These are phyloP conservation scores for Nepenthes gracilis DNA, from an alignment of 148 eudicot species.

Conservation along the genomic window DNA sequence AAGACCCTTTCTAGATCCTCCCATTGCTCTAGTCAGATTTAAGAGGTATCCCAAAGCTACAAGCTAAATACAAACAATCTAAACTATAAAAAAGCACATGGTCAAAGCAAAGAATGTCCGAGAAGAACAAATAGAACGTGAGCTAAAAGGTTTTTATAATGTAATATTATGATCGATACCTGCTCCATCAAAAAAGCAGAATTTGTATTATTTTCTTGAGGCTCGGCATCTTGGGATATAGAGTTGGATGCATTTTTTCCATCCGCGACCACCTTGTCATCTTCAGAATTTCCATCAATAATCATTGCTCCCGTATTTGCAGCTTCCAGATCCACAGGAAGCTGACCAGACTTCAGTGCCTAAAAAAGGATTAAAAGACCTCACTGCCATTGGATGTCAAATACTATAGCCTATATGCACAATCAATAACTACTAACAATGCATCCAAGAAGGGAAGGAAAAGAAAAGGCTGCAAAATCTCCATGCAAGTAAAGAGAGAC, in stretches of 20 bases:
- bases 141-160: no score
- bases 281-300: constrained; percentile 20
- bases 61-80: no score
- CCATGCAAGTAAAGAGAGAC: not conserved
- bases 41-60: no score
- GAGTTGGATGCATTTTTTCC: constrained; percentile 24
- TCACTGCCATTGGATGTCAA: not conserved
- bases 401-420: not conserved
- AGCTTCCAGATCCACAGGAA: constrained; percentile 71
- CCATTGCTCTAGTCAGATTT: no score
- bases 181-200: constrained; percentile 39
- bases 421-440: not conserved
- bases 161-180: no score
- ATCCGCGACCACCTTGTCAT: constrained; percentile 54
- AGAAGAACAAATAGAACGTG: no score
- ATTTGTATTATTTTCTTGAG: constrained; percentile 24
- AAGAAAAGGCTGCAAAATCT: not conserved
- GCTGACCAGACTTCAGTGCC: constrained; percentile 80
- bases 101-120: no score
- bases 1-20: no score
- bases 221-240: constrained; percentile 13
- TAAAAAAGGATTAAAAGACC: constrained; percentile 5
- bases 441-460: not conserved
- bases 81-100: no score
- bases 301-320: constrained; percentile 23